A percentile compares a stretch with the other conserved stretches of the same genome.
These are phyloP conservation scores for Rhizophora apiculata DNA, from an alignment of 345 rosid species.

Conservation along the genomic window DNA sequence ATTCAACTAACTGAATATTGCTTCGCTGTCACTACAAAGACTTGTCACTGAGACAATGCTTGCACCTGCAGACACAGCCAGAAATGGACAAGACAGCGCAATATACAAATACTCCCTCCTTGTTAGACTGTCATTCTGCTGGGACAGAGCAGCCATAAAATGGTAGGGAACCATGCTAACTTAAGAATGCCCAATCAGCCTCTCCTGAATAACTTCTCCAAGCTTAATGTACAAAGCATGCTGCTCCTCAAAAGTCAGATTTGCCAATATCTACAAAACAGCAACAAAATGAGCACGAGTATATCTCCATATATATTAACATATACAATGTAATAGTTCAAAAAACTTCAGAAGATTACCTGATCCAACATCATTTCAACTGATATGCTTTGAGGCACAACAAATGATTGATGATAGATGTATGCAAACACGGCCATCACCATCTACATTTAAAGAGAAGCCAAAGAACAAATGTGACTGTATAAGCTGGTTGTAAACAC, in stretches of 20 bases:
- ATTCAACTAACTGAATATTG: background rate
- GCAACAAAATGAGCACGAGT: background rate
- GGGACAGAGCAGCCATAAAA: background rate
- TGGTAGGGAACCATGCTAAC: background rate
- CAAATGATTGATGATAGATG: conserved; percentile 87
- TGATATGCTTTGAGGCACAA: conserved; percentile 51
- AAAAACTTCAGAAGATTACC: conserved; percentile 37
- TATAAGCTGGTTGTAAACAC: too few species aligned
- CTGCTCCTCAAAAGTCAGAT: conserved; percentile 77
- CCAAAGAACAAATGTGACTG: too few species aligned
- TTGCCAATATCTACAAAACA: conserved; percentile 51
- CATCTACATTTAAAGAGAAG: conserved; percentile 53
- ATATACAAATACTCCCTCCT: conserved; percentile 14
- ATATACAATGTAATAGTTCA: background rate
- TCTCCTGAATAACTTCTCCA: conserved; percentile 60
- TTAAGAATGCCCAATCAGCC: conserved; percentile 18
- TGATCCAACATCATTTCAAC: conserved; percentile 72
- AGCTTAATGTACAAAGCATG: conserved; percentile 59
- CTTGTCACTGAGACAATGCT: conserved; percentile 4
- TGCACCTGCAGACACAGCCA: background rate
- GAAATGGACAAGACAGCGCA: background rate
- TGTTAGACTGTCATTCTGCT: background rate
- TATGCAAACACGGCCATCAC: conserved; percentile 98
- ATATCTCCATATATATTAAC: too few species aligned
- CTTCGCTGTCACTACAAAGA: conserved; percentile 7